Percentiles rank a stretch among this genome's conserved stretches.
Evolutionary conservation across 2,329 filamentous ascomycete genomes (phyloP).

Genomic region (Cladosporium sp.): DNA sequence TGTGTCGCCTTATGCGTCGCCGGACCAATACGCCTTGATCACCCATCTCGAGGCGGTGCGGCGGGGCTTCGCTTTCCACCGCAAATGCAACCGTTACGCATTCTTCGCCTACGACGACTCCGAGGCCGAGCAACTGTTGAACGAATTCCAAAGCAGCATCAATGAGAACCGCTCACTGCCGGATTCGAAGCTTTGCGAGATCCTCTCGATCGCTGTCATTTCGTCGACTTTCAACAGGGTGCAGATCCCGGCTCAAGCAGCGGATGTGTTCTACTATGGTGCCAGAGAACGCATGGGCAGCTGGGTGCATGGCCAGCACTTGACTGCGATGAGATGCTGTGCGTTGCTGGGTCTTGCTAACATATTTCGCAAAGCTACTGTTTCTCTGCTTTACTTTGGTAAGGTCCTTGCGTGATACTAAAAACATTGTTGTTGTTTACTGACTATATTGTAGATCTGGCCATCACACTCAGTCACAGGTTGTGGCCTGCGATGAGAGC

Average conservation of each 20-base stretch:
- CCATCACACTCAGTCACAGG: neutral
- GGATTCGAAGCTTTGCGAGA: neutral
- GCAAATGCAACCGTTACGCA: neutral
- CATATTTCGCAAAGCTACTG: slow-evolving; percentile 3
- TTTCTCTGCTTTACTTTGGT: slow-evolving; percentile 10
- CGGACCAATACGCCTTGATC: slow-evolving; percentile 1
- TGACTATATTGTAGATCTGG: neutral
- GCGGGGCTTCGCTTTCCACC: slow-evolving; percentile 6
- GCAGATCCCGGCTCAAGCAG: neutral
- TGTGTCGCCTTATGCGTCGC: neutral
- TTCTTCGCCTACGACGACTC: neutral
- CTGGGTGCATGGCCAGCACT: neutral
- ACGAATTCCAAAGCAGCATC: neutral
- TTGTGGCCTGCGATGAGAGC: neutral
- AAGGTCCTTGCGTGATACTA: neutral
- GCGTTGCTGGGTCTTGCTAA: slow-evolving; percentile 1
- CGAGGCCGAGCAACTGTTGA: neutral
- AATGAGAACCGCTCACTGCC: neutral
- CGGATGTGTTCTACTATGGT: slow-evolving; percentile 1
- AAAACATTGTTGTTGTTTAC: neutral
- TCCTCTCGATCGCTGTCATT: slow-evolving; percentile 1
- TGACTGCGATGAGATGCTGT: slow-evolving; percentile 4
- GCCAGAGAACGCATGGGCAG: neutral
- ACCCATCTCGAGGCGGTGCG: slow-evolving; percentile 2
- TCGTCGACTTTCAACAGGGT: slow-evolving; percentile 3